Conservation (phyloP, 2,329 filamentous ascomycete genomes). For the Sordariomycetes sp. region DNA sequence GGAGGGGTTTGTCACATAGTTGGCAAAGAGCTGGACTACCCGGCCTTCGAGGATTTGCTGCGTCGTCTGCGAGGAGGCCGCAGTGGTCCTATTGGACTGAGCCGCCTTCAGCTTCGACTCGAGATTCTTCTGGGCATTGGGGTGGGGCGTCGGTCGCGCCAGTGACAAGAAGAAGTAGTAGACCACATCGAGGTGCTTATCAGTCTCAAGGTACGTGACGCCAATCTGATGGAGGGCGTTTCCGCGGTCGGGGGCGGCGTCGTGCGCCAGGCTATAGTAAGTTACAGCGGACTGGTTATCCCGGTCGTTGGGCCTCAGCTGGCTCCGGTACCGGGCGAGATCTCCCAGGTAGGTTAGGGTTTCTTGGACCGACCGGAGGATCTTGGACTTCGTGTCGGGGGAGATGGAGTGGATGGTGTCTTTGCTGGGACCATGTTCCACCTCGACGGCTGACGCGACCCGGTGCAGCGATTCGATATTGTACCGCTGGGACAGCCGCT, state of each 20-base stretch:
- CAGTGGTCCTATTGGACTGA: slow-evolving; percentile 15
- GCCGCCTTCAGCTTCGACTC: slow-evolving; percentile 56
- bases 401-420: slow-evolving; percentile 29
- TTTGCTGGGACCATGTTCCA: slow-evolving; percentile 25
- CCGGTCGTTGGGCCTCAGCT: slow-evolving; percentile 57
- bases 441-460: slow-evolving; percentile 25
- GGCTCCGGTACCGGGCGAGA: slow-evolving; percentile 71
- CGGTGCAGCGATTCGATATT: slow-evolving; percentile 35
- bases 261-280: slow-evolving; percentile 73
- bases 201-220: slow-evolving; percentile 67
- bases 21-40: slow-evolving; percentile 78
- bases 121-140: slow-evolving; percentile 62
- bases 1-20: slow-evolving; percentile 64
- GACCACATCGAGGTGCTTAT: slow-evolving; percentile 69
- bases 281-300: slow-evolving; percentile 70
- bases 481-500: slow-evolving; percentile 55
- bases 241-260: slow-evolving; percentile 66
- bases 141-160: slow-evolving; percentile 60
- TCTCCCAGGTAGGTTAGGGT: slow-evolving; percentile 83
- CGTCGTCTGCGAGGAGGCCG: slow-evolving; percentile 28
- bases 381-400: slow-evolving; percentile 36
- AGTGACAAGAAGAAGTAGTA: slow-evolving; percentile 84
- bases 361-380: slow-evolving; percentile 65
- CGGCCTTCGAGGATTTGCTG: slow-evolving; percentile 58
- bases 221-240: slow-evolving; percentile 83